Evolutionary conservation across 2,329 filamentous ascomycete genomes (phyloP).

Genomic region (Botrytis porri): DNA sequence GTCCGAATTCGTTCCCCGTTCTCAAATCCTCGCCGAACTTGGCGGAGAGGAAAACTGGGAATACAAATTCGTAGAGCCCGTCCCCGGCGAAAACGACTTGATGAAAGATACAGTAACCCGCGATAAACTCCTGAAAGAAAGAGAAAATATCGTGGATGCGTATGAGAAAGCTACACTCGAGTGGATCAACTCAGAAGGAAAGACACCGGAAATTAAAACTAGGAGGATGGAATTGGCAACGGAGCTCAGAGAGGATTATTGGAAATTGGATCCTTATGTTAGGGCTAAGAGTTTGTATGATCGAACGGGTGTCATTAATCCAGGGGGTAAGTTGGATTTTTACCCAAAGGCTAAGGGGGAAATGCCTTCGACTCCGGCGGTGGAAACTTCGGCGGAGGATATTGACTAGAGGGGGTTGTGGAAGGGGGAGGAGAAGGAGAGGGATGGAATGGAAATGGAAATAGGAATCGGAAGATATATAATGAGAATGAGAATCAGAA

Average conservation of each 20-base stretch:
- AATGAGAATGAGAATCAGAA: background rate
- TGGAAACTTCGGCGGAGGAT: constrained; percentile 29
- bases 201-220: constrained; percentile 46
- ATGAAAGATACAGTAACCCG: constrained; percentile 66
- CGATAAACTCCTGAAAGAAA: constrained; percentile 60
- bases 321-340: constrained; percentile 67
- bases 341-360: constrained; percentile 48
- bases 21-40: constrained; percentile 75
- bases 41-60: constrained; percentile 83
- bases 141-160: constrained; percentile 63
- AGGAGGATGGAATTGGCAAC: constrained; percentile 61
- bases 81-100: constrained; percentile 68
- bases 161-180: constrained; percentile 72
- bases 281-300: constrained; percentile 84
- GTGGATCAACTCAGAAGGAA: constrained; percentile 61
- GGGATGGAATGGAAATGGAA: background rate
- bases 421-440: background rate
- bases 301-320: constrained; percentile 67
- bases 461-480: background rate
- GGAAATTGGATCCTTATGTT: constrained; percentile 84
- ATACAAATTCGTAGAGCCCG: constrained; percentile 78
- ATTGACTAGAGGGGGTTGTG: constrained; percentile 30
- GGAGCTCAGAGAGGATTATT: constrained; percentile 72
- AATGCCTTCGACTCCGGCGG: constrained; percentile 2
- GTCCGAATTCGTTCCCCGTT: constrained; percentile 67